Conservation (phyloP, 345 rosid species). For the Geranium brycei region DNA sequence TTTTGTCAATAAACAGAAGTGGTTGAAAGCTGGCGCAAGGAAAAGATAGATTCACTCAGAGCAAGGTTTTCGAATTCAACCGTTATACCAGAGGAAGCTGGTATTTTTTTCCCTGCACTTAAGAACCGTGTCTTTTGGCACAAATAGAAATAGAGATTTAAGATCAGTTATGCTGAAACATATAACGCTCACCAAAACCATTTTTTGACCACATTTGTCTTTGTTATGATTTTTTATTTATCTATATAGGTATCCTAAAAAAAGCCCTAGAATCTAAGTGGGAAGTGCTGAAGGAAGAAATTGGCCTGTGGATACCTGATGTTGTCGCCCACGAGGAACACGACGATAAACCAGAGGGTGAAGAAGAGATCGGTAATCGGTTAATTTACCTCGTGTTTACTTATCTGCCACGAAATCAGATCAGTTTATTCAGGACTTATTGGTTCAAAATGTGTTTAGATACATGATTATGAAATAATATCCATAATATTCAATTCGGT, state of each 20-base stretch:
- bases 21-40: background rate
- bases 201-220: background rate
- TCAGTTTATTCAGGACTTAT: no score
- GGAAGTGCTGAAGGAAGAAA: constrained; percentile 62
- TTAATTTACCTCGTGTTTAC: no score
- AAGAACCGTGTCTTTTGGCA: no score
- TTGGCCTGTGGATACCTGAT: constrained; percentile 84
- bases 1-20: background rate
- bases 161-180: no score
- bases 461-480: no score
- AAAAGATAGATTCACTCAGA: background rate
- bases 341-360: constrained; percentile 81
- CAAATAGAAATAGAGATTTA: no score
- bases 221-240: background rate
- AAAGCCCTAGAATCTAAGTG: constrained; percentile 73
- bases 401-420: no score
- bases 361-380: constrained; percentile 47
- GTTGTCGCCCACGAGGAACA: constrained; percentile 55
- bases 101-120: background rate
- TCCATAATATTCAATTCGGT: no score
- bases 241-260: constrained; percentile 38
- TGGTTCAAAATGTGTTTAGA: no score
- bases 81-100: background rate
- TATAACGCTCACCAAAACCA: background rate
- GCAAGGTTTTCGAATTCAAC: background rate